These are phyloP conservation scores for Pseudisothecium myosuroides DNA, from an alignment of 225 moss, liverwort and hornwort genomes.

Conservation along the genomic window DNA sequence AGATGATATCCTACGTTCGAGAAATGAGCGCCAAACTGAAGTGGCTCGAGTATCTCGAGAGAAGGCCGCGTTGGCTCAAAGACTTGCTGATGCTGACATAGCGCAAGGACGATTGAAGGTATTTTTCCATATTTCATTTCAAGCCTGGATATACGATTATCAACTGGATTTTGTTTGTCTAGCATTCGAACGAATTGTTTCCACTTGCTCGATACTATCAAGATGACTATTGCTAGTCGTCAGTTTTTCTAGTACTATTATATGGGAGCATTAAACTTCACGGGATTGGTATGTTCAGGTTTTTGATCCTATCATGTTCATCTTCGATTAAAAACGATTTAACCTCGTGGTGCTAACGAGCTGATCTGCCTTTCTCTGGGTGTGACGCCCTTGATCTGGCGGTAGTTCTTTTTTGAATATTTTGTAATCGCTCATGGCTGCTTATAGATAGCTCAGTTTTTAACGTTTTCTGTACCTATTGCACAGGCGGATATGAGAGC, in stretches of 20 bases:
- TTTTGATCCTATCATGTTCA: not conserved
- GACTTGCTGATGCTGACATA: constrained; percentile 80
- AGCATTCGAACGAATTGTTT: not conserved
- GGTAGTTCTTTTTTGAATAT: not conserved
- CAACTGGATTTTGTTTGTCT: not conserved
- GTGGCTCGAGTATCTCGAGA: constrained; percentile 71
- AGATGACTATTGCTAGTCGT: not conserved
- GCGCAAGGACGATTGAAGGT: constrained; percentile 97
- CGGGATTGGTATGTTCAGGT: not conserved
- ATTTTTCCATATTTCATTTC: not conserved
- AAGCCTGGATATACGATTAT: not conserved
- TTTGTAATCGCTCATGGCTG: not conserved
- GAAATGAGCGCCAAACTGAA: constrained; percentile 81
- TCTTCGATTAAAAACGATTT: not conserved
- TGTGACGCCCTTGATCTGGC: not conserved
- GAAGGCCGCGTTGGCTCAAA: constrained; percentile 73
- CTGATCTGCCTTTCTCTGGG: not conserved
- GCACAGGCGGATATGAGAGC: constrained; percentile 74
- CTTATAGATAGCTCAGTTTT: not conserved
- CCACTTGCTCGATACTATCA: not conserved
- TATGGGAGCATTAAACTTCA: not conserved
- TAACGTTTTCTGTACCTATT: not conserved
- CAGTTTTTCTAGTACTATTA: not conserved
- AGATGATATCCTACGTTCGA: constrained; percentile 70
- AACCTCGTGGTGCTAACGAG: not conserved